Evolutionary conservation across 345 rosid species (phyloP), one percentile per base, ranked within the genome.

Genomic region (Lepidium africanum): DNA sequence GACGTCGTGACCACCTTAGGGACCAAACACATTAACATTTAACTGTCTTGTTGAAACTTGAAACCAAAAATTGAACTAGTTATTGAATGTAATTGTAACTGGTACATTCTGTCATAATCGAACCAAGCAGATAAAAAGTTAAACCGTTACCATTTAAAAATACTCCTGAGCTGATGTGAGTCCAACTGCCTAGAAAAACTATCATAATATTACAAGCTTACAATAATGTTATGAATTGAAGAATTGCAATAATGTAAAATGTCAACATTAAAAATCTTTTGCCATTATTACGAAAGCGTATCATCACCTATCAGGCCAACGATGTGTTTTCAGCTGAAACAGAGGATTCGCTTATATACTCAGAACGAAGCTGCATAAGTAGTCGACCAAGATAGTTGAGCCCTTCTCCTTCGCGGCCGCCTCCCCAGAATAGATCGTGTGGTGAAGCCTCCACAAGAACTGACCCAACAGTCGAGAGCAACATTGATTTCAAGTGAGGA

Each of bases 341-440:
- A 69, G 85, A 76, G 57, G 84, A 71, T 65, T 88, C 87, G 5
- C 83, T 85, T 21, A 90, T 84, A 81, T 78, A 90, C 82, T 88
- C 92, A 7, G 98, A 83, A 67, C 98, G 85, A 74, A 92, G 79
- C 71, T 77, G 93, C 98, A 90, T 89, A 49, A 92, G 83, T 52
- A 90, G 70, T 80, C 98, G 78, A 39, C 98, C 98, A 32, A 92
- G 86, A 77, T 92, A 83, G 77, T 92, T 90, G 25, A 92, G 81
- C 72, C 96, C 96, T 81, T 92, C 98, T 36, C 96, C 98, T 41
- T 92, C 98, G 3, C 96, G 82, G 23, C 98, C 96, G 53, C 98
- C 96, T 14, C 96, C 96, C 98, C 98, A 92, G 54, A 87, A 92
- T 9, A 85, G 91, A 84, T 92, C 91, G 21, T 90, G 96, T 2